phyloP scores from a whole-genome alignment of 495 filamentous ascomycete species.

The Xylaria longipes region DNA sequence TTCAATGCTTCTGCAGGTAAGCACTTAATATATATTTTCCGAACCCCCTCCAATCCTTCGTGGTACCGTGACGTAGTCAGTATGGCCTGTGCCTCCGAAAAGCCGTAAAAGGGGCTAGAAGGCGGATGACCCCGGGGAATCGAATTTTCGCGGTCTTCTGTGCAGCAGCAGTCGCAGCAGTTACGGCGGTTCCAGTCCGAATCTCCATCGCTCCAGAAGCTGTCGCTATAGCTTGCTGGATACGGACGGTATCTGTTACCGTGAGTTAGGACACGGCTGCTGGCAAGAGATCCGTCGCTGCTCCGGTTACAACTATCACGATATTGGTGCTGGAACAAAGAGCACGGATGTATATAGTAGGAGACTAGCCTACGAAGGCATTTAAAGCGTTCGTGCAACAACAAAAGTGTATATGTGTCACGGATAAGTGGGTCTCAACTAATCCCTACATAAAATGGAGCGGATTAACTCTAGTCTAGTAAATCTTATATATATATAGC shows the following conservation, averaged over 20 bases:
- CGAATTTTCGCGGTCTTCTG: background rate
- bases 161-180: background rate
- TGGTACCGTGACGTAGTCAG: background rate
- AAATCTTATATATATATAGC: no score
- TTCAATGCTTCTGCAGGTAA: background rate
- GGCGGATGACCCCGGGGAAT: background rate
- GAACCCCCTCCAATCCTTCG: no score
- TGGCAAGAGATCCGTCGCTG: background rate
- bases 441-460: no score
- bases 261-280: background rate
- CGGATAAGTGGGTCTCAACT: no score
- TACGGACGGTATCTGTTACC: background rate
- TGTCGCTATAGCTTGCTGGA: background rate
- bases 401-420: no score
- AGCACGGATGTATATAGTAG: no score
- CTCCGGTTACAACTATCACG: no score
- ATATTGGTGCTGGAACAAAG: no score
- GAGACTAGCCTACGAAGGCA: no score
- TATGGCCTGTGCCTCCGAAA: background rate
- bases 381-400: no score
- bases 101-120: background rate
- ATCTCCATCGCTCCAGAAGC: background rate
- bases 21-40: background rate
- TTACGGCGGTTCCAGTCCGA: background rate
- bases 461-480: no score